Evolutionary conservation across 371 early-diverging fungal genomes (phyloP).

Genomic region (Mucor circinelloides): DNA sequence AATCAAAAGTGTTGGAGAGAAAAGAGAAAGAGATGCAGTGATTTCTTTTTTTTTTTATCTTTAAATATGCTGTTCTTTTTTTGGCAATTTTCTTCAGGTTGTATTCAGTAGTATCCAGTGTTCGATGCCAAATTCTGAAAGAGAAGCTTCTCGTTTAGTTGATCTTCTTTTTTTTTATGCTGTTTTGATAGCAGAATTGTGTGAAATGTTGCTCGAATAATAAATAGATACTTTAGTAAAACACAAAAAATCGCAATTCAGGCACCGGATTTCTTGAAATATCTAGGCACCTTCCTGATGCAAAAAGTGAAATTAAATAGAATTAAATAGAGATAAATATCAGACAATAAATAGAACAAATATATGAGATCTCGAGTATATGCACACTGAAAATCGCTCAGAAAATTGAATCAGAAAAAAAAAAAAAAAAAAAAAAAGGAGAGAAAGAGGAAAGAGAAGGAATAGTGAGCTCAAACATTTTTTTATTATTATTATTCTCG

Average conservation of each 20-base stretch:
- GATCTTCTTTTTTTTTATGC: neutral
- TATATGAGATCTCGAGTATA: neutral
- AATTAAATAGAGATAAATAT: neutral
- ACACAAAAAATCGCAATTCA: constrained; percentile 12
- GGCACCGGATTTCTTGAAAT: constrained; percentile 24
- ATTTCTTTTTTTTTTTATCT: neutral
- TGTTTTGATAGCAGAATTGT: neutral
- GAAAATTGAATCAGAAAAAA: constrained; percentile 1
- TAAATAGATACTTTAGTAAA: neutral
- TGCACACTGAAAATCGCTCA: neutral
- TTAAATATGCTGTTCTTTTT: neutral
- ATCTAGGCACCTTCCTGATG: neutral
- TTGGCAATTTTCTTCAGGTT: neutral
- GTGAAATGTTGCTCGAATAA: neutral
- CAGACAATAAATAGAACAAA: neutral
- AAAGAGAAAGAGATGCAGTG: neutral
- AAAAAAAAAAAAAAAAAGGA: neutral
- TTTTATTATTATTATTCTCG: constrained; percentile 20
- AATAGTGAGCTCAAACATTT: neutral
- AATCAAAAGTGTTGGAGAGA: neutral
- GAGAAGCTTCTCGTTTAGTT: neutral
- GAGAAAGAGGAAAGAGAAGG: neutral
- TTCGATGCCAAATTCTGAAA: neutral
- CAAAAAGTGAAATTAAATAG: constrained; percentile 12
- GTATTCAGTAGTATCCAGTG: neutral